Conservation (phyloP, 148 eudicot genomes). For the Vaccinium macrocarpon region DNA sequence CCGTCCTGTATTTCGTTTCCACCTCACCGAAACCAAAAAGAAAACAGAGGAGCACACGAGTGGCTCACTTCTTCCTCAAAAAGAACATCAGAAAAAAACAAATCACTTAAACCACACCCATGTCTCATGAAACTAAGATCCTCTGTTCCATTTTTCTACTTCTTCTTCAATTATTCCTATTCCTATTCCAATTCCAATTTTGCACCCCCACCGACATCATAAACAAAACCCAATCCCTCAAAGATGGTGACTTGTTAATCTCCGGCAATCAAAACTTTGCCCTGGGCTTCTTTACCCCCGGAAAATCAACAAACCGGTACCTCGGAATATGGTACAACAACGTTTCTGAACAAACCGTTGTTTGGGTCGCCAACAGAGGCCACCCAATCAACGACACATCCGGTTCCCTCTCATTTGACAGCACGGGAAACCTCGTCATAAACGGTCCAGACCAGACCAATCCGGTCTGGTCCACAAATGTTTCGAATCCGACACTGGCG, state of each 20-base stretch:
- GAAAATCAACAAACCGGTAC: slow-evolving; percentile 16
- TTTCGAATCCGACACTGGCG: neutral
- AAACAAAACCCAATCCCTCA: neutral
- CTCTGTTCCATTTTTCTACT: neutral
- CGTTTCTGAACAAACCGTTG: slow-evolving; percentile 35
- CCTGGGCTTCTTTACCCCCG: slow-evolving; percentile 32
- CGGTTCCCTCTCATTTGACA: slow-evolving; percentile 25
- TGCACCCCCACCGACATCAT: neutral
- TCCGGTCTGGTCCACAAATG: slow-evolving; percentile 40
- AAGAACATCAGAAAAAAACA: neutral
- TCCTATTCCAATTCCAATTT: neutral
- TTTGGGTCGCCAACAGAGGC: slow-evolving; percentile 64
- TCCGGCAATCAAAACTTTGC: slow-evolving; percentile 13
- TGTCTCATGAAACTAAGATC: neutral
- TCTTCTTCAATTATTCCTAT: neutral
- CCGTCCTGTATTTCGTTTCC: no score
- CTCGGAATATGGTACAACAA: slow-evolving; percentile 33
- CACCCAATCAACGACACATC: slow-evolving; percentile 27
- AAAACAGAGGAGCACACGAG: no score
- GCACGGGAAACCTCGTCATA: slow-evolving; percentile 27
- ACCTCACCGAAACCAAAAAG: no score
- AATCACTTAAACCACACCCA: neutral
- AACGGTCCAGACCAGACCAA: neutral
- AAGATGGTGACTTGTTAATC: neutral
- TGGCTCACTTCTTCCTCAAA: no score